These are phyloP conservation scores for Francoa sonchifolia DNA, from an alignment of 441 rosid genomes.

Conservation along the genomic window DNA sequence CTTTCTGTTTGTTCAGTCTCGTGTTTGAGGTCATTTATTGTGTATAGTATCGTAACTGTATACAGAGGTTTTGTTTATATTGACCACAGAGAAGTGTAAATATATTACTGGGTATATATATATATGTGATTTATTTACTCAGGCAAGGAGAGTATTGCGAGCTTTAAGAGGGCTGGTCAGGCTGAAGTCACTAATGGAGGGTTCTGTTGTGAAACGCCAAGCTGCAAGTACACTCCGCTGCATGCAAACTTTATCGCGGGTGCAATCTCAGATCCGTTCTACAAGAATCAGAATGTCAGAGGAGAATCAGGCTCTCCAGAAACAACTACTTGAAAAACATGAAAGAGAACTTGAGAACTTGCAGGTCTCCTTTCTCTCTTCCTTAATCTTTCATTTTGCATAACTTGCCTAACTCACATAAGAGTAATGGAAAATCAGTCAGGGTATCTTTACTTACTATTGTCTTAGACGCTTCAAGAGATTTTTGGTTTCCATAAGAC, in stretches of 20 bases:
- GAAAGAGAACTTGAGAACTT: conserved; percentile 58
- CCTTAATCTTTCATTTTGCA: neutral
- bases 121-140: conserved; percentile 11
- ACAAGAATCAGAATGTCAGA: conserved; percentile 73
- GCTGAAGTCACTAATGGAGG: conserved; percentile 67
- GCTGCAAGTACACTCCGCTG: conserved; percentile 57
- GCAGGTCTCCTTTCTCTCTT: conserved; percentile 26
- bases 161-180: conserved; percentile 61
- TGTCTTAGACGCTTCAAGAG: too few species aligned
- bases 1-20: too few species aligned
- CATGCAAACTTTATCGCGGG: conserved; percentile 75
- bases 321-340: conserved; percentile 74
- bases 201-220: conserved; percentile 67
- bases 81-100: too few species aligned
- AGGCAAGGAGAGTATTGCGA: conserved; percentile 67
- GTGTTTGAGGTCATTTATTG: too few species aligned
- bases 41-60: too few species aligned
- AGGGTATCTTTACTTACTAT: too few species aligned
- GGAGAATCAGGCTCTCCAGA: conserved; percentile 84
- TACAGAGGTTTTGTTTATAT: too few species aligned
- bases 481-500: neutral
- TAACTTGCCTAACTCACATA: neutral
- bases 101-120: too few species aligned
- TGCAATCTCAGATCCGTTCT: conserved; percentile 63
- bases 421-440: too few species aligned